Conservation (phyloP, 495 filamentous ascomycete species). For the Chaetomium cochliodes region DNA sequence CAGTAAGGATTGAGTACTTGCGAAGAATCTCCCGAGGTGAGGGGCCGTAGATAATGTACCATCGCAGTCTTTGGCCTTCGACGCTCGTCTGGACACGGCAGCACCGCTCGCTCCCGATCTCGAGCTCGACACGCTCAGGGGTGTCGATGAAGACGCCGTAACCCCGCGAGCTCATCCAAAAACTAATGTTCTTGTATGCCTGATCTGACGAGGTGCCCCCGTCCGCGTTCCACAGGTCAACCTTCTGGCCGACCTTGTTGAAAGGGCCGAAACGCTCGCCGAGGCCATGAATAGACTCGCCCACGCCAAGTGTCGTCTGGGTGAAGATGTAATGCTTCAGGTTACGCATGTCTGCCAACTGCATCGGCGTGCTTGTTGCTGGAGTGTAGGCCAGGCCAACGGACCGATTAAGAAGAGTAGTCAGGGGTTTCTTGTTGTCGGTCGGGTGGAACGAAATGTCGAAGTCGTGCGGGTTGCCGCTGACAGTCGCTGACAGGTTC, state of each 20-base stretch:
- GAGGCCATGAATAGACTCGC: conserved; percentile 67
- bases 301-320: conserved; percentile 60
- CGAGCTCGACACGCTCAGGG: conserved; percentile 58
- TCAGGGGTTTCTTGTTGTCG: conserved; percentile 51
- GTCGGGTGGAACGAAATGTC: conserved; percentile 55
- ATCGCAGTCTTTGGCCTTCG: conserved; percentile 58
- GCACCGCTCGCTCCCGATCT: conserved; percentile 66
- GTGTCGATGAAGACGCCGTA: conserved; percentile 72
- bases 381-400: conserved; percentile 58
- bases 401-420: conserved; percentile 59
- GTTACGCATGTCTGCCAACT: conserved; percentile 54
- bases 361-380: conserved; percentile 49
- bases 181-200: conserved; percentile 73
- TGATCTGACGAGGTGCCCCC: conserved; percentile 69
- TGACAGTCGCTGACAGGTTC: conserved; percentile 52
- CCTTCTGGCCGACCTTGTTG: conserved; percentile 65
- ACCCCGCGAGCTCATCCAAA: conserved; percentile 65
- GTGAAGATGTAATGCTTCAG: conserved; percentile 62
- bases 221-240: conserved; percentile 71
- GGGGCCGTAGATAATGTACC: conserved; percentile 65
- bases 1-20: conserved; percentile 62
- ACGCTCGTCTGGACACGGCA: conserved; percentile 64
- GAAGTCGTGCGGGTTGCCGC: conserved; percentile 54
- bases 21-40: conserved; percentile 65
- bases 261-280: conserved; percentile 71